Base-by-base conservation (phyloP, 129 eudicot species). In the Rutidosis leptorrhynchoides region DNA sequence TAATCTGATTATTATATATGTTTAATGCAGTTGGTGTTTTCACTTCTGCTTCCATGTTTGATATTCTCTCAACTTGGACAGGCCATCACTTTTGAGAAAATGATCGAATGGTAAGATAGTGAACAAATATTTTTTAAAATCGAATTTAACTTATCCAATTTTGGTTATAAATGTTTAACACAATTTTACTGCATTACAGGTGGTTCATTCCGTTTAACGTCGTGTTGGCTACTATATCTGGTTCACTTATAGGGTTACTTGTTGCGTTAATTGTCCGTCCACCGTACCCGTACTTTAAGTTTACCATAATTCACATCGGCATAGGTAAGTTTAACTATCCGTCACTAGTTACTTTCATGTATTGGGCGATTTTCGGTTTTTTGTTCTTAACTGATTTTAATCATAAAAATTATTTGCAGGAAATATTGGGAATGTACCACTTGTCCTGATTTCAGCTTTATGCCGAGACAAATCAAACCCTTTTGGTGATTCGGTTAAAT, bases 61-160 rank as follows among this genome's bases (percentile, higher is more conserved):
- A 93, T 93, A 46, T 93, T 93, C 79, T 85, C 98, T 69, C 96
- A 93, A 86, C 85, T 93, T 62, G 98, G 98, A 42, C 91, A 93
- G 84, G 95, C 98, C 42, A 93, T 93, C 74, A 88, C 91, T 25
- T 86, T 62, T 11, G 82, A 88, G 48, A 93, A 93, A 80, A 80
- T 93, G 96, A 58, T 88, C 23, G 76, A 83, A 59, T 92, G 98
- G 98, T 88, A 64, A 68, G 81, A 69, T 78, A 30, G 46, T 20
- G 10, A 16, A 54, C 45, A 40, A 62, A 60, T 58, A 8, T 42
- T 49, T 67, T 28, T 27, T 42, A 33, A 19, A 20, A 43, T 16
- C 28, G 16, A 23, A 21, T 0, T 35, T 59, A 8, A 26, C 23
- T 14, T 12, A 21, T 19, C 6, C n/a, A 67, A 56, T 19, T 54